These are phyloP conservation scores for Hymenoscyphus fraxineus DNA, from an alignment of 2,329 filamentous ascomycete species.

Conservation along the genomic window DNA sequence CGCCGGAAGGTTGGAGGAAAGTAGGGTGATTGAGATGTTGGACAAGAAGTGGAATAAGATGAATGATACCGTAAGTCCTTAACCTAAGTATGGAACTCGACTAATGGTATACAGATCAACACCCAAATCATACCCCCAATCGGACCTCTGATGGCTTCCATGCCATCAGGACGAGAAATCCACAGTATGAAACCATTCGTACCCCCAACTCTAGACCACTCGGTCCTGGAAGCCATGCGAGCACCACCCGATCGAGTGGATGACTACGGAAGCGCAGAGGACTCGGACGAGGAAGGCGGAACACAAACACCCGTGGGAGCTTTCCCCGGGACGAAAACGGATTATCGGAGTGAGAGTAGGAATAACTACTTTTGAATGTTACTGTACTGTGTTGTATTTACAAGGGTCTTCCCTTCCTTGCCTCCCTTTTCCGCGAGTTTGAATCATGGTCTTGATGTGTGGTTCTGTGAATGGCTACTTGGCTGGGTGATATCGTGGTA, in stretches of 20 bases:
- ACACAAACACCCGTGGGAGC: slow-evolving; percentile 41
- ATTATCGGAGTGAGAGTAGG: slow-evolving; percentile 35
- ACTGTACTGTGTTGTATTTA: neutral
- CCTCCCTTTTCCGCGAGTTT: no score
- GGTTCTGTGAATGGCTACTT: no score
- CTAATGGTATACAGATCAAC: slow-evolving; percentile 57
- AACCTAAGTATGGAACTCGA: neutral
- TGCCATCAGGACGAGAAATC: slow-evolving; percentile 87
- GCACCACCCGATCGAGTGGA: slow-evolving; percentile 47
- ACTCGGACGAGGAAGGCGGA: slow-evolving; percentile 38
- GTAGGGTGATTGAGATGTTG: slow-evolving; percentile 79
- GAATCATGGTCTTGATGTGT: no score
- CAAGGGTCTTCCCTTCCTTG: neutral
- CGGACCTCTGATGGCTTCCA: slow-evolving; percentile 67
- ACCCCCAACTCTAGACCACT: slow-evolving; percentile 60
- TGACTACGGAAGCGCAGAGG: slow-evolving; percentile 38
- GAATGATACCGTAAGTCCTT: slow-evolving; percentile 77
- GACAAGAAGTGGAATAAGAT: slow-evolving; percentile 86
- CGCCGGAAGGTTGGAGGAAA: slow-evolving; percentile 80
- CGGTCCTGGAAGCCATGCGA: slow-evolving; percentile 60
- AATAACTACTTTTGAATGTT: slow-evolving; percentile 29
- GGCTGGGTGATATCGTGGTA: no score
- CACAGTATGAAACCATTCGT: slow-evolving; percentile 67
- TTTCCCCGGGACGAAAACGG: slow-evolving; percentile 46
- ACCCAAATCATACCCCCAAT: slow-evolving; percentile 72